These are phyloP conservation scores for Kwoniella sp. DNA, from an alignment of 768 basidiomycete genomes.

Conservation along the genomic window DNA sequence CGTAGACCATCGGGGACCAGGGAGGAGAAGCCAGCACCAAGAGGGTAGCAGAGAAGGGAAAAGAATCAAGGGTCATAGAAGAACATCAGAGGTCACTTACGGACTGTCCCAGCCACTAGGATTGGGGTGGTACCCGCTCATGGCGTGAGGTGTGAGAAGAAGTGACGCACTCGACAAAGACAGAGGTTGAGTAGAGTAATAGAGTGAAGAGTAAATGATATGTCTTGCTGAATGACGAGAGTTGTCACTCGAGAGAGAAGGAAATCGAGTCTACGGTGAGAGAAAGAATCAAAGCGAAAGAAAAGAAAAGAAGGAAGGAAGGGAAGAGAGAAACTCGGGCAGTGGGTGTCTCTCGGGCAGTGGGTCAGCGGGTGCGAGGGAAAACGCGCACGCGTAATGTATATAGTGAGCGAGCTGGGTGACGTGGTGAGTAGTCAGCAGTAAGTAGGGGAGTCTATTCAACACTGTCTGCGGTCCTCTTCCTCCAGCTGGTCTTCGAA, in stretches of 20 bases:
- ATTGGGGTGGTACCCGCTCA: not conserved
- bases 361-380: no score
- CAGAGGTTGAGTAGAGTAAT: not conserved
- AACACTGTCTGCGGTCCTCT: no score
- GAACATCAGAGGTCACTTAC: not conserved
- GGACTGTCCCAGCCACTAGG: not conserved
- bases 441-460: no score
- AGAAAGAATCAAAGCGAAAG: not conserved
- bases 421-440: no score
- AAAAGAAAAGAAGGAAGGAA: slow-evolving; percentile 6
- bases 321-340: slow-evolving; percentile 1
- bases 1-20: not conserved
- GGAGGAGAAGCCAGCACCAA: not conserved
- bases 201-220: not conserved
- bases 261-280: not conserved
- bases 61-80: no score
- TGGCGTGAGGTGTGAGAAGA: not conserved
- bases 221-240: slow-evolving; percentile 4
- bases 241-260: slow-evolving; percentile 7
- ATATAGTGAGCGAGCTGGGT: no score
- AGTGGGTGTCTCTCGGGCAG: no score
- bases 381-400: no score
- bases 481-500: no score
- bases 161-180: not conserved
- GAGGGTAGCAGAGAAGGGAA: not conserved